phyloP scores from a whole-genome alignment of 768 basidiomycete species.

The Boletus rubropictus region DNA sequence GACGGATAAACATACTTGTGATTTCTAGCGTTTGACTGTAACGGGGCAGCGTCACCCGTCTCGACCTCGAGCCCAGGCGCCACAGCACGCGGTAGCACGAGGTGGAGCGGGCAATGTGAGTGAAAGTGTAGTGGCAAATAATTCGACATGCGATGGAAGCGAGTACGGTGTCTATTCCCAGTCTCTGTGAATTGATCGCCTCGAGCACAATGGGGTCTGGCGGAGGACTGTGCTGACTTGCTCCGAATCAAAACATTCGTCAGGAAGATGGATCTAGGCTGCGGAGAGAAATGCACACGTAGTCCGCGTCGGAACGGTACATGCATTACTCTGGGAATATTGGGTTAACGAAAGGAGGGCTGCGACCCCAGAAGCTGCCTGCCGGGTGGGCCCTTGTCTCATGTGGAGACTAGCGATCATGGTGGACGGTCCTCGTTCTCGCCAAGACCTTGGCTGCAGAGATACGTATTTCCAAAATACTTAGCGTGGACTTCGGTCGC shows the following conservation, averaged over 20 bases:
- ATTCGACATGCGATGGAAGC: neutral
- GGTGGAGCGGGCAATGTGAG: neutral
- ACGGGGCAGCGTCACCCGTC: neutral
- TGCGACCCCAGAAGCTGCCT: neutral
- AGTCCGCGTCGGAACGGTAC: neutral
- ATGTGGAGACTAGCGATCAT: neutral
- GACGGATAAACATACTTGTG: constrained; percentile 4
- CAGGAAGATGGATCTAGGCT: neutral
- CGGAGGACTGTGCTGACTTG: neutral
- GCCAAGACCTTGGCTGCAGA: neutral
- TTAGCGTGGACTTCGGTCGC: neutral
- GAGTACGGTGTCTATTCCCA: neutral
- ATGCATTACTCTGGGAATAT: neutral
- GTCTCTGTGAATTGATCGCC: neutral
- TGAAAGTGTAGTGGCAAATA: neutral
- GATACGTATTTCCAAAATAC: neutral
- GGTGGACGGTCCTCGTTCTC: neutral
- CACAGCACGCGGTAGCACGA: neutral
- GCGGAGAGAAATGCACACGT: neutral
- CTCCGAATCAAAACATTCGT: neutral
- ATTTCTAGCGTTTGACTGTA: neutral
- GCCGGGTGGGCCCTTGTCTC: neutral
- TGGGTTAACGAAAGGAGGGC: neutral
- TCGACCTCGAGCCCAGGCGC: neutral
- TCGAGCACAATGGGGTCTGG: neutral